These are phyloP conservation scores for Themeda triandra DNA, from an alignment of 176 grass and related monocot genomes.

Conservation along the genomic window DNA sequence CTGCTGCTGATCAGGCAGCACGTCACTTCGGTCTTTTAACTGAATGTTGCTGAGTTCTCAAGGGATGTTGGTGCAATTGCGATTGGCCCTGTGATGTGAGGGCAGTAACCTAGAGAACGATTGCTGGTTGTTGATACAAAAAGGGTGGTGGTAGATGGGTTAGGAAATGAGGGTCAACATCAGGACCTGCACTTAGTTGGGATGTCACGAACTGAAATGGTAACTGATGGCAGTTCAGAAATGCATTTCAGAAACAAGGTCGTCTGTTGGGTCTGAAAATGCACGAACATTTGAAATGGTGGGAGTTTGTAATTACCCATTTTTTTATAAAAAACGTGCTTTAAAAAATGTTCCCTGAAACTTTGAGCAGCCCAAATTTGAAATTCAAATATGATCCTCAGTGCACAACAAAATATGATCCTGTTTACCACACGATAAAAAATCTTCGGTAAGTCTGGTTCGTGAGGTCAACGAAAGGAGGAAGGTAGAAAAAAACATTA, in stretches of 20 bases:
- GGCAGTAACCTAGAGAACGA: neutral
- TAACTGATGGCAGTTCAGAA: neutral
- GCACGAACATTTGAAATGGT: neutral
- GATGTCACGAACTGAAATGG: neutral
- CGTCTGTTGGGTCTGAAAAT: neutral
- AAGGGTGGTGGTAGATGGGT: neutral
- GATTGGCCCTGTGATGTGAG: neutral
- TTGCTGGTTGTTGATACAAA: constrained; percentile 24
- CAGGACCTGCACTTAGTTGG: constrained; percentile 1
- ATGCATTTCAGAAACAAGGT: neutral
- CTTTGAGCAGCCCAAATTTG: neutral
- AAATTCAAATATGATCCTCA: neutral
- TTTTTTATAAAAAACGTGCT: too few species aligned
- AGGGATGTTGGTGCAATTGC: constrained; percentile 18
- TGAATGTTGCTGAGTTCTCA: constrained; percentile 4
- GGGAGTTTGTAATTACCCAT: too few species aligned
- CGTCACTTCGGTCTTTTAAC: constrained; percentile 7
- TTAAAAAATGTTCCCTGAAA: neutral
- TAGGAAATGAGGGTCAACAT: constrained; percentile 7
- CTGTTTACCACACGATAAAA: neutral
- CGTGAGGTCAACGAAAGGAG: neutral
- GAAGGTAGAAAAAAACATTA: neutral
- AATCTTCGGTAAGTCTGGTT: neutral
- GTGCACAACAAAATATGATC: too few species aligned
- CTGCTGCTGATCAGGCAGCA: neutral